A percentile compares a stretch with the other conserved stretches of the same genome.
Evolutionary conservation across 208 protist species (phyloP).

Genomic region (Crithidia fasciculata): DNA sequence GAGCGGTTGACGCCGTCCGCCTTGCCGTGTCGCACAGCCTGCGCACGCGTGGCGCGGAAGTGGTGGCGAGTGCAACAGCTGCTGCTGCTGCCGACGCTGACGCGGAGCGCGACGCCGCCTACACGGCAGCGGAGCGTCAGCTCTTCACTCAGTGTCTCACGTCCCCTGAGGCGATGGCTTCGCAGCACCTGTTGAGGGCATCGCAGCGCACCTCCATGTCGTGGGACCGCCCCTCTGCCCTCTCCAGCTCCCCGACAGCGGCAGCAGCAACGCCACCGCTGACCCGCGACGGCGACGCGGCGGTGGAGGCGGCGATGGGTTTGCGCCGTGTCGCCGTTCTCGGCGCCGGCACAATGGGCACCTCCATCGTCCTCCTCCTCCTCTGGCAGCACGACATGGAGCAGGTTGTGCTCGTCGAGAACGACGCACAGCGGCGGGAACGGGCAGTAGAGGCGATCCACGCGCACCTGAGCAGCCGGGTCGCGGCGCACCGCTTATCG

Average conservation of each 20-base stretch:
- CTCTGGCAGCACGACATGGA: slow-evolving; percentile 55
- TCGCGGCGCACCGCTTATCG: slow-evolving; percentile 38
- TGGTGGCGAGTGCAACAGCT: neutral
- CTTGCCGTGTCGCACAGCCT: slow-evolving; percentile 30
- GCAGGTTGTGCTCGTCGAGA: slow-evolving; percentile 75
- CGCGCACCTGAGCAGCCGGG: slow-evolving; percentile 36
- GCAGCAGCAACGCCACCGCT: neutral
- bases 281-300: neutral
- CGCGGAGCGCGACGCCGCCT: slow-evolving; percentile 16
- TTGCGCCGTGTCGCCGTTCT: slow-evolving; percentile 69
- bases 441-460: slow-evolving; percentile 31
- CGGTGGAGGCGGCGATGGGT: slow-evolving; percentile 4
- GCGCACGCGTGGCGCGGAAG: neutral
- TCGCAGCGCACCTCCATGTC: slow-evolving; percentile 35
- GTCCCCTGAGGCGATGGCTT: slow-evolving; percentile 48
- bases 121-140: slow-evolving; percentile 42
- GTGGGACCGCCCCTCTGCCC: slow-evolving; percentile 17
- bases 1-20: slow-evolving; percentile 52
- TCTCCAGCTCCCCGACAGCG: neutral
- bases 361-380: slow-evolving; percentile 74
- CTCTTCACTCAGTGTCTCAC: slow-evolving; percentile 53
- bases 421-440: slow-evolving; percentile 41
- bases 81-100: neutral
- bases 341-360: slow-evolving; percentile 83
- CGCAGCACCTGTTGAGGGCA: slow-evolving; percentile 81